Evolutionary conservation across 1,284 basidiomycete genomes (phyloP).

Genomic region (Papiliotrema fonsecae): DNA sequence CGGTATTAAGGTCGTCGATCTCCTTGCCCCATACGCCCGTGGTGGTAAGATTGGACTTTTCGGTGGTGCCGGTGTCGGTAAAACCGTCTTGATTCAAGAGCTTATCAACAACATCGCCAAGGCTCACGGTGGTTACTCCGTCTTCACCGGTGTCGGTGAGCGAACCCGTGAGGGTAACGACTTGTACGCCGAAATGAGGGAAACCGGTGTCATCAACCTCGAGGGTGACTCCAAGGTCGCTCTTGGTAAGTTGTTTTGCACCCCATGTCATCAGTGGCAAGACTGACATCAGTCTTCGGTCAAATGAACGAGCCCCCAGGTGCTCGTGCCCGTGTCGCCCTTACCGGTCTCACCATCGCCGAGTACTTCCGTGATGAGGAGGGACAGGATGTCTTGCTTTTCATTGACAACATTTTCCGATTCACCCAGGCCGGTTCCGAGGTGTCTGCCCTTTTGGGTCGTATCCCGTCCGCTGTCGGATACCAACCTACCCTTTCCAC

Average conservation of each 20-base stretch:
- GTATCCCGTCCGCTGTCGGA: conserved; percentile 99
- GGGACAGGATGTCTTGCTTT: conserved; percentile 98
- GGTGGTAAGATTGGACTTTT: conserved; percentile 99
- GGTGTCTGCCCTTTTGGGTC: conserved; percentile 98
- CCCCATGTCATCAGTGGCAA: not conserved
- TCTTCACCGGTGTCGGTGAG: conserved; percentile 96
- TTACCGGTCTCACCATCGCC: conserved; percentile 97
- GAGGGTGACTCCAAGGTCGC: conserved; percentile 99
- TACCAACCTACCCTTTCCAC: conserved; percentile 99
- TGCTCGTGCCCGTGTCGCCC: conserved; percentile 99
- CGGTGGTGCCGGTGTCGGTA: conserved; percentile 99
- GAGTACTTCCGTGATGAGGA: conserved; percentile 99
- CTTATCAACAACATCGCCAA: conserved; percentile 99
- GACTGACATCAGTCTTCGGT: conserved; percentile 69
- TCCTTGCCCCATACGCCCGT: conserved; percentile 98
- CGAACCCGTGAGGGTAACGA: conserved; percentile 99
- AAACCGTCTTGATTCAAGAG: conserved; percentile 94
- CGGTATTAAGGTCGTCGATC: conserved; percentile 99
- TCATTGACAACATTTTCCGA: conserved; percentile 99
- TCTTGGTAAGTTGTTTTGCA: conserved; percentile 49
- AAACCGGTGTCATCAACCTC: conserved; percentile 99
- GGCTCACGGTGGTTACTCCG: conserved; percentile 99
- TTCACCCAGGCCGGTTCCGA: conserved; percentile 99
- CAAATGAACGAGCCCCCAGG: conserved; percentile 99
- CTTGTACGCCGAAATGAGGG: conserved; percentile 99